phyloP scores from a whole-genome alignment of 1,284 basidiomycete genomes.

The Papiliotrema laurentii region DNA sequence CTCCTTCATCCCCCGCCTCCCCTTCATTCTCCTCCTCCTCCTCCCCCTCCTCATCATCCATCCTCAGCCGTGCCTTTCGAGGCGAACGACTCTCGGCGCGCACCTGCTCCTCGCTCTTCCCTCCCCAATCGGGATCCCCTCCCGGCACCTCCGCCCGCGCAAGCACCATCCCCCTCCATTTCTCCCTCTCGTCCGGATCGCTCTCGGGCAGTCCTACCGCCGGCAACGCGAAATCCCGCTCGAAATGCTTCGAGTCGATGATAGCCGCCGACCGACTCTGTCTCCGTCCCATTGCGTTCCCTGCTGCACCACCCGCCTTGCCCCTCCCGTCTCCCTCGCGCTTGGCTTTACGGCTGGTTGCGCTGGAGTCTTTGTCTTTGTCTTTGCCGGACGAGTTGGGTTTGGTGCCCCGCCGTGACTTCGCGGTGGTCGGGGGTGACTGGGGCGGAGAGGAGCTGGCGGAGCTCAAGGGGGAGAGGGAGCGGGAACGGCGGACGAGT shows the following conservation, averaged over 20 bases:
- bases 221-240: slow-evolving; percentile 15
- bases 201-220: background rate
- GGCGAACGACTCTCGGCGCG: background rate
- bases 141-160: slow-evolving; percentile 10
- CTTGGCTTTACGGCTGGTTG: background rate
- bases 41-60: slow-evolving; percentile 2
- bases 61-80: background rate
- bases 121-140: slow-evolving; percentile 13
- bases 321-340: background rate
- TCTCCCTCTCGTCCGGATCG: slow-evolving; percentile 14
- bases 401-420: background rate
- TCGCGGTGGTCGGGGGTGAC: background rate
- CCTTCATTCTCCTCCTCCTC: slow-evolving; percentile 3
- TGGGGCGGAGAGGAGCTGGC: slow-evolving; percentile 11
- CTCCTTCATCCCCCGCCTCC: slow-evolving; percentile 3
- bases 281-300: no score
- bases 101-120: background rate
- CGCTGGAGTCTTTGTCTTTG: background rate
- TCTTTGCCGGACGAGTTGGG: background rate
- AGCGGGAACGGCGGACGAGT: slow-evolving; percentile 1
- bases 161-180: slow-evolving; percentile 14
- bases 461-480: slow-evolving; percentile 11
- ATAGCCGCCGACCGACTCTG: slow-evolving; percentile 15
- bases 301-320: background rate
- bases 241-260: slow-evolving; percentile 23